phyloP scores from a whole-genome alignment of 78 protist species.

The Anaeramoeba flamelloides region DNA sequence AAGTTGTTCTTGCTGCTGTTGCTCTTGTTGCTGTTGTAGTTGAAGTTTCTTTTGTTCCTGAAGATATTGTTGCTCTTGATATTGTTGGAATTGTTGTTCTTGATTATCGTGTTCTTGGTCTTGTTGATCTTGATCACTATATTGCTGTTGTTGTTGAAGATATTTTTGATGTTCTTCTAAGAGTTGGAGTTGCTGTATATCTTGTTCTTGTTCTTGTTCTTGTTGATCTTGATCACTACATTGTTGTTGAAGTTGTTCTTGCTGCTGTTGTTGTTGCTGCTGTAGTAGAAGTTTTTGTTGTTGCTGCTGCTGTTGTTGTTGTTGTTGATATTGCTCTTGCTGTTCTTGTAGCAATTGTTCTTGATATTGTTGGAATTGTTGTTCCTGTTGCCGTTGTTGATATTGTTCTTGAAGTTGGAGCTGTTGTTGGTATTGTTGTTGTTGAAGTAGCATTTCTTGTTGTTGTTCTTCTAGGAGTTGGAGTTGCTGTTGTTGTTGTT shows the following conservation, averaged over 20 bases:
- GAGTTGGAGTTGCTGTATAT: conserved; percentile 5
- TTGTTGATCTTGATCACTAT: conserved; percentile 6
- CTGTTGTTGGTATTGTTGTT: no score
- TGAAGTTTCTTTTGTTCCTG: no score
- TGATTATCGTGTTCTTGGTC: conserved; percentile 9
- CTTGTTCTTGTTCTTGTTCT: conserved; percentile 12
- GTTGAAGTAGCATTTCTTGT: no score
- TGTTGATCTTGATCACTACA: conserved; percentile 4
- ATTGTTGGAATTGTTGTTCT: conserved; percentile 9
- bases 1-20: no score
- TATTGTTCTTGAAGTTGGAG: no score
- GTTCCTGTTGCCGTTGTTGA: neutral
- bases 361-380: conserved; percentile 6
- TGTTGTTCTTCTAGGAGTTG: no score
- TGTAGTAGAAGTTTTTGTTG: conserved; percentile 12
- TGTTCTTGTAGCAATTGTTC: conserved; percentile 10
- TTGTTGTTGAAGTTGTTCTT: conserved; percentile 8
- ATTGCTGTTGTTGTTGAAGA: conserved; percentile 10
- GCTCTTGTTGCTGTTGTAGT: no score
- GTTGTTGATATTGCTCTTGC: conserved; percentile 12
- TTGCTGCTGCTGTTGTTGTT: conserved; percentile 6
- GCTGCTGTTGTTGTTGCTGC: conserved; percentile 10
- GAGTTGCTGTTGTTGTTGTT: no score
- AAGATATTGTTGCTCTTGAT: no score
- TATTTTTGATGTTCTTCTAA: conserved; percentile 5